Base-by-base conservation (phyloP, 1,284 basidiomycete species). In the Malassezia pachydermatis region DNA sequence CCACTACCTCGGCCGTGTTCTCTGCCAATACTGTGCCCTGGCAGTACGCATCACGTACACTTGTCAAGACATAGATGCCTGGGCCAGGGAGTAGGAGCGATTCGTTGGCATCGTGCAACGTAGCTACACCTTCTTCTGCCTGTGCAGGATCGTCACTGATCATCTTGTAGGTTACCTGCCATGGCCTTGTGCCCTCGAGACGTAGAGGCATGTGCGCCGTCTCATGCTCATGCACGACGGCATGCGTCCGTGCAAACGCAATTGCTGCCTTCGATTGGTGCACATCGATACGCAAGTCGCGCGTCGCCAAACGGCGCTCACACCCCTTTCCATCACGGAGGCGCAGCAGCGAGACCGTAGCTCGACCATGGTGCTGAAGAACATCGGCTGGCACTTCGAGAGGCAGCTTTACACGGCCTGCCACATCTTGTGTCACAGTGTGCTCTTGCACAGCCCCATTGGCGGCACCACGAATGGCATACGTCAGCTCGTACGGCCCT, bases 291-390 rank as follows among this genome's bases (percentile, higher is more conserved):
- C 81, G 79, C 41, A 94, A 75, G 13, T 86, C 85, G 16, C 84
- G 81, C 0, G 83, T 81, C 17, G 81, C 79, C 20, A 96, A 74
- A 16, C 81, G 72, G 33, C 86, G 79, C 63, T 84, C 84, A 73
- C 92, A 96, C 17, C 84, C 84, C 62, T 87, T 87, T 2, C 80
- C 81, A 73, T 96, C 92, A 67, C 87, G 84, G 32, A 95, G 80
- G 59, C 81, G 86, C 49, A 86, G 78, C 43, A 89, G 75, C 62
- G 84, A 82, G 46, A 90, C 79, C 48, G 87, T 84, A 65, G 90
- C 86, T 2, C 76, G 76, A 11, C 86, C 87, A 13, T 86, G 85
- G 38, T 81, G 79, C 39, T 76, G 76, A 48, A 83, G 79, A 47
- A 88, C 75, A 16, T 59, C 45, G 10, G 47, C 27, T 5, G 73